Evolutionary conservation across 345 rosid species (phyloP).

Genomic region (Gossypioides kirkii): DNA sequence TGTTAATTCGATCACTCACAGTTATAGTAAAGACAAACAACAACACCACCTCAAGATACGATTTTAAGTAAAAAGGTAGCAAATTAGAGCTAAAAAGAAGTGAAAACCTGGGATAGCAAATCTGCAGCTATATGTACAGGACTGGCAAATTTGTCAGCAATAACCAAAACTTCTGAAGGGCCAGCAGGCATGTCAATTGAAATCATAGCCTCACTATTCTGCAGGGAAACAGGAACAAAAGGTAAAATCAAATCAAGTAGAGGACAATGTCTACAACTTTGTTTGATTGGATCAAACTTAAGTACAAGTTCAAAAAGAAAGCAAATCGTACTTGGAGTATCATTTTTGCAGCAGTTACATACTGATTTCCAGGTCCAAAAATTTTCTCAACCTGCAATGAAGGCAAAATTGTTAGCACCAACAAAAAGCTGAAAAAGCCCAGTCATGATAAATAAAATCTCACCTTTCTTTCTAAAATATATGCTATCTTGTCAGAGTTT

Average conservation of each 20-base stretch:
- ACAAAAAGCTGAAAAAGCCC: neutral
- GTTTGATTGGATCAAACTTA: neutral
- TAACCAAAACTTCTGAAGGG: constrained; percentile 92
- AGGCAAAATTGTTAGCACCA: neutral
- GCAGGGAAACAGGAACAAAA: constrained; percentile 14
- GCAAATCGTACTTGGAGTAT: constrained; percentile 62
- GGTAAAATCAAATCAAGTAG: neutral
- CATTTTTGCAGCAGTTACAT: constrained; percentile 97
- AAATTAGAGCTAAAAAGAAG: constrained; percentile 3
- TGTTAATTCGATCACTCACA: neutral
- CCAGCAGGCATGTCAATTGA: constrained; percentile 99
- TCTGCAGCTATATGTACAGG: constrained; percentile 93
- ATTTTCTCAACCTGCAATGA: constrained; percentile 74
- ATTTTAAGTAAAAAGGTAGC: neutral
- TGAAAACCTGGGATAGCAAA: constrained; percentile 84
- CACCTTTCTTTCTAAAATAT: neutral
- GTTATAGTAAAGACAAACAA: neutral
- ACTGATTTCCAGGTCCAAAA: constrained; percentile 94
- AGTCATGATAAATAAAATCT: neutral
- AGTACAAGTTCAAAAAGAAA: constrained; percentile 14
- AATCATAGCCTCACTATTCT: constrained; percentile 99
- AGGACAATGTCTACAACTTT: neutral
- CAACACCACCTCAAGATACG: neutral
- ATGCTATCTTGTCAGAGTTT: neutral
- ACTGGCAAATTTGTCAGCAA: constrained; percentile 75